These are phyloP conservation scores for Colletotrichum orbiculare DNA, from an alignment of 2,329 filamentous ascomycete genomes.

Conservation along the genomic window DNA sequence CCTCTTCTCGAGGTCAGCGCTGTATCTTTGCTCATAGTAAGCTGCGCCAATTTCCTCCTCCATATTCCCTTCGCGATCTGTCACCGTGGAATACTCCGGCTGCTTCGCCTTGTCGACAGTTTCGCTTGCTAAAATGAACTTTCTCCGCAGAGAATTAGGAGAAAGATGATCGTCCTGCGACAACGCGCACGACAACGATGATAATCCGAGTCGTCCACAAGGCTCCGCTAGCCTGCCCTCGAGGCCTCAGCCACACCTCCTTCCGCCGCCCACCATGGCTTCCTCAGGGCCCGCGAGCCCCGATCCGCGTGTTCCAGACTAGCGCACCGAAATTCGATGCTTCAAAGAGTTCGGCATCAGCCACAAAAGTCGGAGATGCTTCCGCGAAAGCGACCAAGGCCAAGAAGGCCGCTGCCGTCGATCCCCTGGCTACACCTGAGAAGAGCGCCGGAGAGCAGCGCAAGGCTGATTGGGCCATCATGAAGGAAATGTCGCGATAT, in stretches of 20 bases:
- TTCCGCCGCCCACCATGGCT: constrained; percentile 33
- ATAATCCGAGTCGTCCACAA: constrained; percentile 35
- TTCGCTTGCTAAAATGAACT: constrained; percentile 14
- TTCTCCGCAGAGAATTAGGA: constrained; percentile 4
- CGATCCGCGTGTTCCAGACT: constrained; percentile 37
- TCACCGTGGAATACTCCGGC: background rate
- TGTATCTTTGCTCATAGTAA: background rate
- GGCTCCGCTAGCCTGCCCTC: constrained; percentile 33
- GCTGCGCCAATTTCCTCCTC: constrained; percentile 2
- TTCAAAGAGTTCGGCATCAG: background rate
- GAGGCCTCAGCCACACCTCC: constrained; percentile 17
- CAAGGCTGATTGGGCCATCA: constrained; percentile 97
- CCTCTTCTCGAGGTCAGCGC: background rate
- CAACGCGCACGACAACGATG: constrained; percentile 34
- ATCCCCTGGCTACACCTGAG: constrained; percentile 72
- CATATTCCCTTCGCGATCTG: constrained; percentile 1
- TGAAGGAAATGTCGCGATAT: constrained; percentile 97
- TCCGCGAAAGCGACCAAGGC: constrained; percentile 12
- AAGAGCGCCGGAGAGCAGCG: constrained; percentile 87
- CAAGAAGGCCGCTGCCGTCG: constrained; percentile 42
- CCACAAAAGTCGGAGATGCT: constrained; percentile 17
- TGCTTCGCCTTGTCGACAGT: background rate
- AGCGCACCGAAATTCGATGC: constrained; percentile 33
- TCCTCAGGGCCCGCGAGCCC: constrained; percentile 28
- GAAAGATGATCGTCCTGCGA: constrained; percentile 33